Percentiles rank a stretch among this genome's conserved stretches.
Conservation (phyloP, 1,139 yeast genomes). For the Blastobotrys raffinosifermentans region DNA sequence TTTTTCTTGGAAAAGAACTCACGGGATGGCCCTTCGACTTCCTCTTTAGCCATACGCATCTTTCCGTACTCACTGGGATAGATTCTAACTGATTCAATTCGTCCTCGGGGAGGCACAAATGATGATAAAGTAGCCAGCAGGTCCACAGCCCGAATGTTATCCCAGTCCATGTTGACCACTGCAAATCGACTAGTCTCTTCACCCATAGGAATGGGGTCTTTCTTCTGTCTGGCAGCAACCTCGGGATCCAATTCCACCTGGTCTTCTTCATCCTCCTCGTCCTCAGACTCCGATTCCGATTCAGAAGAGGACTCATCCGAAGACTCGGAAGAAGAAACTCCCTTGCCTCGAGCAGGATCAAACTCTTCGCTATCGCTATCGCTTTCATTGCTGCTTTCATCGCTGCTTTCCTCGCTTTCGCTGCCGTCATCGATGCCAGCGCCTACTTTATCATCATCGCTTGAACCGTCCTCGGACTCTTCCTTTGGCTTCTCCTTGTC, state of each 20-base stretch:
- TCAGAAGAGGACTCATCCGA: slow-evolving; percentile 31
- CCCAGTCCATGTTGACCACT: slow-evolving; percentile 97
- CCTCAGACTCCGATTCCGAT: slow-evolving; percentile 32
- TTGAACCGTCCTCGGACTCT: slow-evolving; percentile 7
- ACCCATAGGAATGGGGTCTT: slow-evolving; percentile 65
- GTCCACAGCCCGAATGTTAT: slow-evolving; percentile 78
- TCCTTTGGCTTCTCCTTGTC: slow-evolving; percentile 18
- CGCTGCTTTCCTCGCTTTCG: slow-evolving; percentile 1
- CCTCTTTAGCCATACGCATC: slow-evolving; percentile 86
- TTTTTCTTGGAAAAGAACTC: slow-evolving; percentile 56
- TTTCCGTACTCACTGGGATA: slow-evolving; percentile 94
- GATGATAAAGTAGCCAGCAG: slow-evolving; percentile 85
- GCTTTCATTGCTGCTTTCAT: slow-evolving; percentile 12
- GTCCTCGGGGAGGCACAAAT: slow-evolving; percentile 75
- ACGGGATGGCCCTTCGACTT: slow-evolving; percentile 85
- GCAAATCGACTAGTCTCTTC: slow-evolving; percentile 82
- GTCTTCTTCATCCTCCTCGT: slow-evolving; percentile 28
- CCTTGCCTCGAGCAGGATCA: slow-evolving; percentile 77
- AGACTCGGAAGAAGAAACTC: slow-evolving; percentile 38
- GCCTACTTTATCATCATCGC: slow-evolving; percentile 22
- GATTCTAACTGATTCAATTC: slow-evolving; percentile 63
- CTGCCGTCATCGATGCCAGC: slow-evolving; percentile 24
- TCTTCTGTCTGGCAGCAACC: slow-evolving; percentile 57
- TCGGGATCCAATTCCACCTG: slow-evolving; percentile 37
- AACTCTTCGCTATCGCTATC: slow-evolving; percentile 25